These are phyloP conservation scores for Goffeauzyma gilvescens DNA, from an alignment of 768 basidiomycete species.

Conservation along the genomic window DNA sequence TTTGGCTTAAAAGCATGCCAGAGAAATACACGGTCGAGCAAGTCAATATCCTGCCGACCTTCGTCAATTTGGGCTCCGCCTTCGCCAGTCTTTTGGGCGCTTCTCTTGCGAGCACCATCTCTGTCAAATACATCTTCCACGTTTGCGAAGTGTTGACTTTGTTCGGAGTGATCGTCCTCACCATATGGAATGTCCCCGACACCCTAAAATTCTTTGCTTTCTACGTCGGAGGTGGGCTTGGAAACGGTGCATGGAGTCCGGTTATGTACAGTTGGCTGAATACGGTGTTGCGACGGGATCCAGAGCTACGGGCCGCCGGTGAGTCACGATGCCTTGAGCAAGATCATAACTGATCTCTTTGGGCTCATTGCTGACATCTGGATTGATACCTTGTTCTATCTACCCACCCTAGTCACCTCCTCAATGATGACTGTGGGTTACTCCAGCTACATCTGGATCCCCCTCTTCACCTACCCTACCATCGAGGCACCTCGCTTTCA, in stretches of 20 bases:
- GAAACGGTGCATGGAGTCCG: constrained; percentile 13
- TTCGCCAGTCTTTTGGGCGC: constrained; percentile 19
- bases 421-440: constrained; percentile 22
- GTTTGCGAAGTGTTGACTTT: constrained; percentile 2
- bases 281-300: constrained; percentile 9
- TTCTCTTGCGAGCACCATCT: constrained; percentile 13
- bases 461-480: constrained; percentile 22
- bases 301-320: constrained; percentile 15
- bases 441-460: constrained; percentile 17
- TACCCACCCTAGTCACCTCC: constrained; percentile 8
- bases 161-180: constrained; percentile 14
- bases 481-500: constrained; percentile 17
- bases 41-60: constrained; percentile 22
- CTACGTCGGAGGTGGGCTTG: constrained; percentile 17
- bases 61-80: constrained; percentile 19
- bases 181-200: constrained; percentile 19
- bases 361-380: background rate
- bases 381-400: no score
- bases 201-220: constrained; percentile 20
- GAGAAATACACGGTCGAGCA: constrained; percentile 12
- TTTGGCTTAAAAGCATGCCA: constrained; percentile 15
- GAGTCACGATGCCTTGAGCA: background rate
- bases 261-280: constrained; percentile 18
- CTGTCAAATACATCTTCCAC: constrained; percentile 8
- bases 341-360: background rate